Evolutionary conservation across 2,329 filamentous ascomycete species (phyloP).

Genomic region (Sporothrix schenckii): DNA sequence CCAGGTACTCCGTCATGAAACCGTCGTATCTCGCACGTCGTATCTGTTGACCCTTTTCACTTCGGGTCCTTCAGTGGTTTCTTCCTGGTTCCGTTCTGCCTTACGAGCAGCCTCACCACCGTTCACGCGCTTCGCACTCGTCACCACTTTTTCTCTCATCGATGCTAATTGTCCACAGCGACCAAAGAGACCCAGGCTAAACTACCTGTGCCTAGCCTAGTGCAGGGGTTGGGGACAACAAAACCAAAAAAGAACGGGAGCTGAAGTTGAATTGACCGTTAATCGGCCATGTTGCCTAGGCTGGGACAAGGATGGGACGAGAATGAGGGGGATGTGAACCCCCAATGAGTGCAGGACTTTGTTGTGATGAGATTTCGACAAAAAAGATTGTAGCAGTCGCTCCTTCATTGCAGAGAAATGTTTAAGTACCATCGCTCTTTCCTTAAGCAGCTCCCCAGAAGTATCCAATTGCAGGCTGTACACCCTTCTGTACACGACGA

Average conservation of each 20-base stretch:
- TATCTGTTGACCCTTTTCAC: not conserved
- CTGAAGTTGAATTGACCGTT: not conserved
- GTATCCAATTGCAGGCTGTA: not conserved
- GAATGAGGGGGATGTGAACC: not conserved
- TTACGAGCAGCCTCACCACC: not conserved
- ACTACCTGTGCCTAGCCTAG: conserved; percentile 8
- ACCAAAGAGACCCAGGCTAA: not conserved
- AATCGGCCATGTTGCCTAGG: conserved; percentile 9
- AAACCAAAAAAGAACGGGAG: not conserved
- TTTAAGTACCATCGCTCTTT: not conserved
- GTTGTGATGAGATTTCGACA: too few species aligned
- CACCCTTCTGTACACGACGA: not conserved
- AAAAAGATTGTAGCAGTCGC: not conserved
- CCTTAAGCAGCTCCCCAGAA: not conserved
- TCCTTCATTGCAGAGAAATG: not conserved
- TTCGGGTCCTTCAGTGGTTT: not conserved
- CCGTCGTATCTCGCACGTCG: not conserved
- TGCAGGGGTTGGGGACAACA: not conserved
- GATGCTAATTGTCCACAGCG: not conserved
- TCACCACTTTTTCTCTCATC: not conserved
- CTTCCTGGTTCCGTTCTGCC: not conserved
- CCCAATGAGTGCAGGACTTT: not conserved
- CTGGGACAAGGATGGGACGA: not conserved
- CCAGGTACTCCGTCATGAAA: not conserved
- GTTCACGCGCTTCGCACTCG: too few species aligned